Percentiles rank a stretch among this genome's conserved stretches.
Conservation (phyloP, 345 rosid species). For the Sonneratia alba region DNA sequence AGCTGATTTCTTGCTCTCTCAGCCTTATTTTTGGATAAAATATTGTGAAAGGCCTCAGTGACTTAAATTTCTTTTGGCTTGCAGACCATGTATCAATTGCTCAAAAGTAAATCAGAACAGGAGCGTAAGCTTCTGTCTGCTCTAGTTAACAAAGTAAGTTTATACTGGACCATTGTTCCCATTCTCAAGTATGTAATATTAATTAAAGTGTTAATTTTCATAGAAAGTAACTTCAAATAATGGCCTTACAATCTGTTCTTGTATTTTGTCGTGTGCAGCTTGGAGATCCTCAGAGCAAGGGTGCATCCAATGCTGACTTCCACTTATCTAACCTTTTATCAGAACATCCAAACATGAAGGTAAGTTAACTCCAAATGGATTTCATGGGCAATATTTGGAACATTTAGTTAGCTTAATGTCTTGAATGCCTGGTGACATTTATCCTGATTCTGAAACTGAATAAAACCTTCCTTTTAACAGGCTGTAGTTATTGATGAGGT, state of each 20-base stretch:
- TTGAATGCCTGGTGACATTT: not conserved
- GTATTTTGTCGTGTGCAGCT: constrained; percentile 38
- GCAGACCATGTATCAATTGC: constrained; percentile 64
- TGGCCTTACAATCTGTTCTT: not conserved
- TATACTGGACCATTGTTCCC: not conserved
- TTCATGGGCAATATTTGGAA: not conserved
- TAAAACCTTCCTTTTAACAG: constrained; percentile 27
- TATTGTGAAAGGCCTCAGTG: not conserved
- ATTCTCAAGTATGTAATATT: constrained; percentile 5
- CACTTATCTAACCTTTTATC: constrained; percentile 81
- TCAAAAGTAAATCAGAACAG: constrained; percentile 87
- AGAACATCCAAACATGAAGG: constrained; percentile 99
- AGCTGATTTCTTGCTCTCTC: not conserved
- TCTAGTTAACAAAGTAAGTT: constrained; percentile 78
- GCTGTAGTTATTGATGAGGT: constrained; percentile 90
- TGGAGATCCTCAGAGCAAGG: constrained; percentile 94
- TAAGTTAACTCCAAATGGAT: constrained; percentile 7
- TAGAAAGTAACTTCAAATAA: not conserved
- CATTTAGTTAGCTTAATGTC: not conserved
- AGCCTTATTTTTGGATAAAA: not conserved
- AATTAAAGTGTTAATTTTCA: not conserved
- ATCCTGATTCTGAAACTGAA: not conserved
- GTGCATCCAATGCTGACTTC: constrained; percentile 94
- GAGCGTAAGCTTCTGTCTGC: constrained; percentile 80
- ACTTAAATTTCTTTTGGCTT: constrained; percentile 9